Evolutionary conservation across 2,329 filamentous ascomycete species (phyloP), one percentile per base, ranked within the genome.

Genomic region (Pseudocercospora crystallina): DNA sequence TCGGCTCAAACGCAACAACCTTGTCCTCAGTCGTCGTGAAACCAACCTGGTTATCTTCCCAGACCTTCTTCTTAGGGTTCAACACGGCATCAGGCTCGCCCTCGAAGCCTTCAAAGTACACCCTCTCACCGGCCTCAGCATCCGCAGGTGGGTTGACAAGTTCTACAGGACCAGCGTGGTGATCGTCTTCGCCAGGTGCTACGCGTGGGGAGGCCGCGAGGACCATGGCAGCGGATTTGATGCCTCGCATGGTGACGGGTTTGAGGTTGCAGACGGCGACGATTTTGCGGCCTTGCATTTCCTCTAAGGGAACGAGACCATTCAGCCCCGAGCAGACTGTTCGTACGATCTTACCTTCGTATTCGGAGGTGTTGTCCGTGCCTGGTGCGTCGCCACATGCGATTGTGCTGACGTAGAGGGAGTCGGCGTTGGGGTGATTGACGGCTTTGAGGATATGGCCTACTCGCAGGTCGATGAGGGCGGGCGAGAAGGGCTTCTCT

Each of bases 31-130:
- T 48, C 32, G 38, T 43, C 4, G 46, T 39, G 17, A 43, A 2
- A 14, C 38, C 41, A 12, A 43, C 32, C 20, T 48, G 46, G 13
- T 39, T 48, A 17, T 48, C 46, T 13, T 99, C 94, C 91, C 92
- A 97, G 55, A 97, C 78, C 85, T 97, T 97, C 85, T 97, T 99
- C 86, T 99, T 99, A 51, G 94, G 94, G 80, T 97, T 99, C 51
- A 99, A 80, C 44, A 92, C 83, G 56, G 86, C 86, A 80, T 99
- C 94, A 0, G 94, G 90, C 78, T 95, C 88, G 53, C 90, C 91
- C 71, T 89, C 80, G 85, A 89, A 99, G 41, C 94, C 94, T 69
- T 97, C 89, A 69, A 99, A 99, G 79, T 80, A 91, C 44, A 97
- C 88, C 11, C 89, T 80, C 69, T 96, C 90, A 51, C 94, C 94